Percentiles rank a stretch among this genome's conserved stretches.
phyloP scores from a whole-genome alignment of 495 filamentous ascomycete species.

The Massariosphaeria phaeospora region DNA sequence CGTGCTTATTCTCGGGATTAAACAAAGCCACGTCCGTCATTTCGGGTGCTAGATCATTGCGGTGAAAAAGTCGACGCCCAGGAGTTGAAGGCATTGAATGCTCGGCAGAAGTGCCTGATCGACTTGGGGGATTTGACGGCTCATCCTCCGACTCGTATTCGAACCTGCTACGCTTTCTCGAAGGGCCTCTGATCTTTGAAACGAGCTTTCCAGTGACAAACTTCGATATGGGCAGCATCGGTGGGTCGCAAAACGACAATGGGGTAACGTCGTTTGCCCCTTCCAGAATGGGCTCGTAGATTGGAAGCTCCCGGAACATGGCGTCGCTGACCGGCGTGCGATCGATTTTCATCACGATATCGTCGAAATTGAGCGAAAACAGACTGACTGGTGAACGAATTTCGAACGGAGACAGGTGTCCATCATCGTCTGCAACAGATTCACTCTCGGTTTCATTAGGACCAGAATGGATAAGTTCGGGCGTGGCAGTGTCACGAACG shows the following conservation, averaged over 20 bases:
- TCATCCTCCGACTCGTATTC: constrained; percentile 68
- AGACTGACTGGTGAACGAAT: constrained; percentile 62
- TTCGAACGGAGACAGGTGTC: constrained; percentile 6
- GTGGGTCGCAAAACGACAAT: constrained; percentile 50
- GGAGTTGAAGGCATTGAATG: constrained; percentile 31
- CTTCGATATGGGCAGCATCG: constrained; percentile 79
- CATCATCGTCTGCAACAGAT: constrained; percentile 26
- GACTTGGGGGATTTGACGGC: constrained; percentile 43
- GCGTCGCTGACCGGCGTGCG: constrained; percentile 72
- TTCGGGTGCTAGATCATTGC: constrained; percentile 57
- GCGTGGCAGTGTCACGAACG: constrained; percentile 29
- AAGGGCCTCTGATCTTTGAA: constrained; percentile 59
- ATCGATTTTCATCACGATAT: constrained; percentile 73
- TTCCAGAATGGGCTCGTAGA: constrained; percentile 55
- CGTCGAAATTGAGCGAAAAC: constrained; percentile 74
- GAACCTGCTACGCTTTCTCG: constrained; percentile 71
- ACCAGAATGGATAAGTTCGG: constrained; percentile 35
- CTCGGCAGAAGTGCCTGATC: constrained; percentile 30
- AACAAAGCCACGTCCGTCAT: constrained; percentile 80
- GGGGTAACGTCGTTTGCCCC: constrained; percentile 14
- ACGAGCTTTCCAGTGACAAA: constrained; percentile 77
- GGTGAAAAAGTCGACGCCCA: constrained; percentile 35
- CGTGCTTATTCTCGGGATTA: constrained; percentile 79
- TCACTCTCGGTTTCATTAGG: constrained; percentile 39
- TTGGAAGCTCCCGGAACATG: constrained; percentile 76